Conservation (phyloP, 352 stramenopile species). For the Phytophthora pinifolia region DNA sequence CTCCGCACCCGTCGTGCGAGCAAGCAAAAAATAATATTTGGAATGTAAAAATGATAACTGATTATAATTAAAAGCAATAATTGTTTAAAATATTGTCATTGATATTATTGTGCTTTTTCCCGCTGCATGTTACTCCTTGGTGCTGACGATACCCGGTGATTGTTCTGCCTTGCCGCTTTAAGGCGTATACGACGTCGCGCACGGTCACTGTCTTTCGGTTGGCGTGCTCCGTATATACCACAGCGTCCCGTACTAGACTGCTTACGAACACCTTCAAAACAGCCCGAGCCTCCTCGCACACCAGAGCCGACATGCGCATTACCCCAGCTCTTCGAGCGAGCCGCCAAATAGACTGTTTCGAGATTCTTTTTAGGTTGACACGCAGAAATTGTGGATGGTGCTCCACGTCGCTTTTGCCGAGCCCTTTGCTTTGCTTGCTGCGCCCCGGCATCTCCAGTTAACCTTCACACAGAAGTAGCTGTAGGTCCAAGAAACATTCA, state of each 20-base stretch:
- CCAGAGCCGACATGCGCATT: neutral
- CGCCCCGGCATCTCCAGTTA: too few relatives aligned
- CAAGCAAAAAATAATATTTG: too few relatives aligned
- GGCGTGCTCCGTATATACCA: neutral
- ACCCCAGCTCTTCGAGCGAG: neutral
- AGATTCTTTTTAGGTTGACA: neutral
- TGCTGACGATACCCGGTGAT: neutral
- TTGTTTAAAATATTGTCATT: too few relatives aligned
- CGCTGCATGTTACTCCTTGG: too few relatives aligned
- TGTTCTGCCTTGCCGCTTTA: constrained; percentile 1
- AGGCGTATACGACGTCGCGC: neutral
- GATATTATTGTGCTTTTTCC: too few relatives aligned
- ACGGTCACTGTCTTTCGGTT: neutral
- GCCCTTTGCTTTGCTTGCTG: neutral
- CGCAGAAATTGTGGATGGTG: neutral
- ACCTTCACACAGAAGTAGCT: too few relatives aligned
- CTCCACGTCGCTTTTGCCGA: neutral
- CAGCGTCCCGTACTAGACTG: neutral
- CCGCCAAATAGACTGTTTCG: neutral
- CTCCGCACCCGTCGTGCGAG: too few relatives aligned
- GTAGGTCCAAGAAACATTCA: too few relatives aligned
- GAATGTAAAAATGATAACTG: too few relatives aligned
- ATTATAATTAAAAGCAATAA: too few relatives aligned
- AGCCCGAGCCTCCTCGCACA: neutral
- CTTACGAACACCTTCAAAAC: neutral